These are phyloP conservation scores for Aspergillus sp. DNA, from an alignment of 2,329 filamentous ascomycete genomes.

Conservation along the genomic window DNA sequence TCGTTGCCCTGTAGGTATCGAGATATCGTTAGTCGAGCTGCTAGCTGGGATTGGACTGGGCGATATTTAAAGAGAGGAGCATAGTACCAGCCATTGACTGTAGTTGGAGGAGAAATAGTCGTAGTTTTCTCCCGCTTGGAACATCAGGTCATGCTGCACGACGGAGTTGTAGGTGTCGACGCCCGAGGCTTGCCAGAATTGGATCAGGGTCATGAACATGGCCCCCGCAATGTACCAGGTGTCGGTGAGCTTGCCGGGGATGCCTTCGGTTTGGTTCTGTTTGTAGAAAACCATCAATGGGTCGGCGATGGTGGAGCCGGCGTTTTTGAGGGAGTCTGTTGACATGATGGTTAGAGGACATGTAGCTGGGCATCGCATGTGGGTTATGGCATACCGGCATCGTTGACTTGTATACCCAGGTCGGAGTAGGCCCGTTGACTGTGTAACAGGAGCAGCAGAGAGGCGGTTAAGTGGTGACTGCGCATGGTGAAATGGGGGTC, in stretches of 20 bases:
- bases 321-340: slow-evolving; percentile 27
- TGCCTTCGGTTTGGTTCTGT: slow-evolving; percentile 31
- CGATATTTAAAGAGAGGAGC: background rate
- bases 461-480: background rate
- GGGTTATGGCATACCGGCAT: background rate
- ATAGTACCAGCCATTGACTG: slow-evolving; percentile 36
- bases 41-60: background rate
- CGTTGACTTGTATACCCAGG: background rate
- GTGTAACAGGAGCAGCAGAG: background rate
- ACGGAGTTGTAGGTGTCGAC: slow-evolving; percentile 70
- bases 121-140: slow-evolving; percentile 68
- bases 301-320: slow-evolving; percentile 28
- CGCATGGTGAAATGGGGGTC: background rate
- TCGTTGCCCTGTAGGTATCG: slow-evolving; percentile 44
- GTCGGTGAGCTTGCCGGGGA: slow-evolving; percentile 34
- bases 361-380: background rate
- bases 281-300: slow-evolving; percentile 35
- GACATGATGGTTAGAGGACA: background rate
- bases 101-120: slow-evolving; percentile 71
- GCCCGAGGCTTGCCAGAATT: slow-evolving; percentile 80
- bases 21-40: background rate
- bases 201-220: slow-evolving; percentile 67
- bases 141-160: slow-evolving; percentile 66
- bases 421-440: background rate
- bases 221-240: slow-evolving; percentile 67